A percentile compares a stretch with the other conserved stretches of the same genome.
phyloP scores from a whole-genome alignment of 805 yeast genomes.

The Maudiozyma bulderi region DNA sequence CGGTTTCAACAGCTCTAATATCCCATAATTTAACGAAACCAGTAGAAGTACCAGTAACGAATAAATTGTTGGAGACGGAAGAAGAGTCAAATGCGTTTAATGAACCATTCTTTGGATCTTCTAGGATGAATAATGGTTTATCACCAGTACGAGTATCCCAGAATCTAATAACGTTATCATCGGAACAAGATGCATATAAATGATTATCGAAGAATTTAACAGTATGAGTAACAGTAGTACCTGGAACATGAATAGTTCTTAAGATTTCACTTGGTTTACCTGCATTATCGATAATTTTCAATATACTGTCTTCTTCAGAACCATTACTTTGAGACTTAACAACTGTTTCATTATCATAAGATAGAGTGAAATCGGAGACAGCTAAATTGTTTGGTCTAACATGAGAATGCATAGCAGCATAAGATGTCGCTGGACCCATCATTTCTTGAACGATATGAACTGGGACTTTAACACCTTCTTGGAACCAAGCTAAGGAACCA shows the following conservation, averaged over 20 bases:
- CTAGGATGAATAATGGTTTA: slow-evolving; percentile 16
- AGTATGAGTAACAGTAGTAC: slow-evolving; percentile 18
- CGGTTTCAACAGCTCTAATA: slow-evolving; percentile 18
- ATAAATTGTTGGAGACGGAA: slow-evolving; percentile 16
- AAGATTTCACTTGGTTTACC: slow-evolving; percentile 19
- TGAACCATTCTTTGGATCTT: slow-evolving; percentile 18
- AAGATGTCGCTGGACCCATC: slow-evolving; percentile 21
- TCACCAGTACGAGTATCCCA: slow-evolving; percentile 23
- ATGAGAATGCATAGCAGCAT: slow-evolving; percentile 17
- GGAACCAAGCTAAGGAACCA: slow-evolving; percentile 25
- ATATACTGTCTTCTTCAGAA: slow-evolving; percentile 17
- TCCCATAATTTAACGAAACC: slow-evolving; percentile 26
- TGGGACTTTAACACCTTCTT: slow-evolving; percentile 20
- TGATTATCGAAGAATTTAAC: slow-evolving; percentile 22
- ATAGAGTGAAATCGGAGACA: slow-evolving; percentile 20
- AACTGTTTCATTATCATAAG: slow-evolving; percentile 15
- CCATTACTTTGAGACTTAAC: slow-evolving; percentile 21
- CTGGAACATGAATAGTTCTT: slow-evolving; percentile 17
- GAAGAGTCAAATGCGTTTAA: slow-evolving; percentile 19
- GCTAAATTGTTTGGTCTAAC: slow-evolving; percentile 12
- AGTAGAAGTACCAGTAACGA: slow-evolving; percentile 22
- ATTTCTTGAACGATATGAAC: slow-evolving; percentile 21
- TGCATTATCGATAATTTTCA: slow-evolving; percentile 21
- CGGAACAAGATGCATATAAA: slow-evolving; percentile 22
- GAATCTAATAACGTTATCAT: slow-evolving; percentile 21